Base-by-base conservation (phyloP, 768 basidiomycete species). In the Mrakia gelida region DNA sequence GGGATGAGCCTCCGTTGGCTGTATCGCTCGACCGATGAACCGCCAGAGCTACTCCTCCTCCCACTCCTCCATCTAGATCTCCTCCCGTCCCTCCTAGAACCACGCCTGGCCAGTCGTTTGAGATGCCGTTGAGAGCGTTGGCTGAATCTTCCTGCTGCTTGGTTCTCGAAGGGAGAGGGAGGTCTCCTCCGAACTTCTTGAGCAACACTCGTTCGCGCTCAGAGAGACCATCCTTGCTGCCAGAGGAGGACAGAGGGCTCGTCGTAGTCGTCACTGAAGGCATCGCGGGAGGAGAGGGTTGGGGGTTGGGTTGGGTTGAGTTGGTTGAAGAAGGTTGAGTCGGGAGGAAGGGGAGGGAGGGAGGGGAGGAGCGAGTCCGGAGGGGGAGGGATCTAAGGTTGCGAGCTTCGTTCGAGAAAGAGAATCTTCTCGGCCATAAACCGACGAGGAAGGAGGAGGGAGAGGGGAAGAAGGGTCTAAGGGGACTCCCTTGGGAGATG, bases 181-280 rank as follows among this genome's bases (percentile, higher is more conserved):
- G 76, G 43, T 77, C 76, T 43, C 59, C 70, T 3, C 76, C 76
- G 32, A 77, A 77, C 76, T 77, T 77, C 76, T 77, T 77, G 68
- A 43, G 71, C 49, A 77, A 30, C n/a, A 75, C 75, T 7, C 75
- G 75, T 11, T 75, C 75, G 11, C 75, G 75, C 23, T 70, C 67
- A 45, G 21, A 23, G 13, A 38, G 67, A 2, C 38, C 21, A 45
- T 70, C 67, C 67, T 41, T 70, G 34, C 26, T 28, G 59, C 59
- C 59, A n/a, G 59, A 59, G 18, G 67, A 41, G 41, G 34, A 41
- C 16, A 16, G 23, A 2, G 18, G 10, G 7, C 41, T 70, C 18
- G 65, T 4, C 32, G 67, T 52, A 52, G 49, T 52, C 15, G 49
- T 52, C 9, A 52, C 49, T 4, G 49, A n/a, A n/a, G 38, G 38